Evolutionary conservation across 2,329 filamentous ascomycete genomes (phyloP), one percentile per base, ranked within the genome.

Genomic region (Phialocephala subalpina): DNA sequence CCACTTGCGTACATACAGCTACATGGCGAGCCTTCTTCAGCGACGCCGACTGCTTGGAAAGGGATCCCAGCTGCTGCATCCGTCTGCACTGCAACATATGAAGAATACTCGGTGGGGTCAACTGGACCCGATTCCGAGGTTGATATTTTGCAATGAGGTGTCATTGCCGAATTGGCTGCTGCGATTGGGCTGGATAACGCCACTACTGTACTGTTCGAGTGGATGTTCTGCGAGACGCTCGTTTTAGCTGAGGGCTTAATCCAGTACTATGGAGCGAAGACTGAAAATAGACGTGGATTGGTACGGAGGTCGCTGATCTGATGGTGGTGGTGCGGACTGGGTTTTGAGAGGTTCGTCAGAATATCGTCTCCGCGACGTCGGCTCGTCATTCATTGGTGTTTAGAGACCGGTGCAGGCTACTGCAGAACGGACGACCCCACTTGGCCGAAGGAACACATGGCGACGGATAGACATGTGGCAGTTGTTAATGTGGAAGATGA

Each of bases 341-440:
- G 8, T 22, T 22, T 49, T 22, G 8, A 22, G 45, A 49, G 49
- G 25, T 27, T 27, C 25, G 2, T 53, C 5, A 33, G 25, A 18
- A 33, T 53, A 33, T 49, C 38, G 60, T 62, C 60, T 62, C 52
- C 52, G 38, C 38, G 60, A 58, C 36, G 49, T 57, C 36, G 60
- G 52, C 22, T 7, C 25, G 7, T 6, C 12, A 2, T 5, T 16
- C 11, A 33, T 53, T 53, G 25, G 49, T 53, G 25, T 33, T n/a
- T 29, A 6, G 11, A 7, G n/a, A 42, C 16, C n/a, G n/a, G 20
- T 49, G n/a, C 1, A 42, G 40, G 6, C 25, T 33, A 53, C 25
- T 29, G 49, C 49, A 53, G 25, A 33, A 53, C 4, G 6, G 1
- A 49, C 7, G 45, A 14, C 12, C 5, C 25, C 25, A 25, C 49